phyloP scores from a whole-genome alignment of 2,329 filamentous ascomycete genomes.

The Sclerotinia glacialis region DNA sequence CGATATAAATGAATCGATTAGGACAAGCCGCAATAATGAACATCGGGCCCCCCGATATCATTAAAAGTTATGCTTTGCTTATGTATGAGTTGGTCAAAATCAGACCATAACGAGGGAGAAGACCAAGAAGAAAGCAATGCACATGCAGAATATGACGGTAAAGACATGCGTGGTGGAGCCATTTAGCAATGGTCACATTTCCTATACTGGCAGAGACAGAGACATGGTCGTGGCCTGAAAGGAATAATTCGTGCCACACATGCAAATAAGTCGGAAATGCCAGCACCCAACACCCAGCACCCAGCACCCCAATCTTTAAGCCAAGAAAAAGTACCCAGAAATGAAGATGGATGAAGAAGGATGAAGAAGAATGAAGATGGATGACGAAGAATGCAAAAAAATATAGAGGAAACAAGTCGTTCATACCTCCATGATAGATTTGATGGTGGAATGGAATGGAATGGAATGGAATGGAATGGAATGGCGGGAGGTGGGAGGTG shows the following conservation, averaged over 20 bases:
- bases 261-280: neutral
- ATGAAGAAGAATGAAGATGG: neutral
- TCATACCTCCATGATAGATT: slow-evolving; percentile 31
- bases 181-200: slow-evolving; percentile 7
- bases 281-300: slow-evolving; percentile 2
- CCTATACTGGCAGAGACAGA: neutral
- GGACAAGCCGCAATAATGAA: slow-evolving; percentile 2
- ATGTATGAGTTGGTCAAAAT: neutral
- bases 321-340: neutral
- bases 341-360: neutral
- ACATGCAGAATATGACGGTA: neutral
- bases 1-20: neutral
- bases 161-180: slow-evolving; percentile 13
- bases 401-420: neutral
- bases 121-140: neutral
- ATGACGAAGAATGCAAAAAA: too few relatives aligned
- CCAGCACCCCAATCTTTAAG: neutral
- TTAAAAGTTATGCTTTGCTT: neutral
- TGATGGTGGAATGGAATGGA: too few relatives aligned
- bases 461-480: too few relatives aligned
- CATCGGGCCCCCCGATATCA: neutral
- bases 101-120: neutral
- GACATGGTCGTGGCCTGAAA: neutral
- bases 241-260: neutral
- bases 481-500: too few relatives aligned